Conservation (phyloP, 1,284 basidiomycete genomes). For the Austroboletus rostrupii region DNA sequence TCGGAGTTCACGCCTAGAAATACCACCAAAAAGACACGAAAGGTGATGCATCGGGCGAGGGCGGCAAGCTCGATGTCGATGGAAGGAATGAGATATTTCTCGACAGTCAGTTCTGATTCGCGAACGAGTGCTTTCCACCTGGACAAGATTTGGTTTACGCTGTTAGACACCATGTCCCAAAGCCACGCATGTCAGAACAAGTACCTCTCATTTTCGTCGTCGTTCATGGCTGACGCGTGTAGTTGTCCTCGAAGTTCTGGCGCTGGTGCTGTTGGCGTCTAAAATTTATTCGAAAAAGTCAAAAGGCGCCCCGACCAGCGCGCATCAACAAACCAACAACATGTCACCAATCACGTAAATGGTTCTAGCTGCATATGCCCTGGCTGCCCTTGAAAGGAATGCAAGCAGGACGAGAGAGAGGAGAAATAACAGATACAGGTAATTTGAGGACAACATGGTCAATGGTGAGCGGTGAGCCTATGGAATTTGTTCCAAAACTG, state of each 20-base stretch:
- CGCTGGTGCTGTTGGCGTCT: conserved; percentile 5
- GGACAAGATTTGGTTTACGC: conserved; percentile 18
- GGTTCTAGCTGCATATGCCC: not conserved
- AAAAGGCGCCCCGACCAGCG: conserved; percentile 9
- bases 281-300: not conserved
- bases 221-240: conserved; percentile 34
- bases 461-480: conserved; percentile 3
- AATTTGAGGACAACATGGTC: conserved; percentile 10
- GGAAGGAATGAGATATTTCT: conserved; percentile 11
- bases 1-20: conserved; percentile 37
- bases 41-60: conserved; percentile 41
- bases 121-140: conserved; percentile 23
- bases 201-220: conserved; percentile 35
- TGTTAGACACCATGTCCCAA: conserved; percentile 7
- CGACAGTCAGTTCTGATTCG: conserved; percentile 30
- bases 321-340: conserved; percentile 1
- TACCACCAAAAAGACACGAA: conserved; percentile 39
- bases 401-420: conserved; percentile 2
- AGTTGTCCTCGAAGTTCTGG: not conserved
- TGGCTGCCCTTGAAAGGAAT: not conserved
- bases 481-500: not conserved
- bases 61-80: conserved; percentile 31
- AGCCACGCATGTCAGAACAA: conserved; percentile 5
- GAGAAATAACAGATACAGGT: conserved; percentile 21
- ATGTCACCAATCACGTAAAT: conserved; percentile 18